These are phyloP conservation scores for Lepraria neglecta DNA, from an alignment of 495 filamentous ascomycete species.

Conservation along the genomic window DNA sequence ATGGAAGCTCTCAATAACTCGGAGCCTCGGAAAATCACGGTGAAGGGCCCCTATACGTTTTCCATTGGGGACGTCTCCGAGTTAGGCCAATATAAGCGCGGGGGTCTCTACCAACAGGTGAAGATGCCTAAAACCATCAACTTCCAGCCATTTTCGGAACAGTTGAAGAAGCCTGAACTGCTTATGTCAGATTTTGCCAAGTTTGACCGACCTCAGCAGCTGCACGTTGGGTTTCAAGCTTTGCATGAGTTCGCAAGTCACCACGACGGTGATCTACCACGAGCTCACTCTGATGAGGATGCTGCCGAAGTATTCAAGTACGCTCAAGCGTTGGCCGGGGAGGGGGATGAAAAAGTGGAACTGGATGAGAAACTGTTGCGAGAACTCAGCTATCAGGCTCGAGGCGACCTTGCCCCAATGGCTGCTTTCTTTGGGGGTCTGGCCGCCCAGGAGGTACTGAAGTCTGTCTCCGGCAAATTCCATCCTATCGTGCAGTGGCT, in stretches of 20 bases:
- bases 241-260: constrained; percentile 73
- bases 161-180: constrained; percentile 80
- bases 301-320: constrained; percentile 68
- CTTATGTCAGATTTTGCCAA: constrained; percentile 95
- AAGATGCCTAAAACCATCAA: constrained; percentile 96
- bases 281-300: constrained; percentile 77
- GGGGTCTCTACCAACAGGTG: constrained; percentile 87
- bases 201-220: constrained; percentile 84
- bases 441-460: constrained; percentile 91
- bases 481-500: constrained; percentile 85
- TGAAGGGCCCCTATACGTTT: constrained; percentile 95
- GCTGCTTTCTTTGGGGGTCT: constrained; percentile 94
- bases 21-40: constrained; percentile 79
- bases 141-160: constrained; percentile 69
- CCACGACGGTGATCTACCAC: constrained; percentile 63
- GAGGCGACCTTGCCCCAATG: constrained; percentile 83
- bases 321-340: constrained; percentile 59
- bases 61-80: constrained; percentile 89
- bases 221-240: constrained; percentile 90
- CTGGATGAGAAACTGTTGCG: constrained; percentile 87
- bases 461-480: constrained; percentile 97
- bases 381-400: constrained; percentile 94
- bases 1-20: constrained; percentile 84
- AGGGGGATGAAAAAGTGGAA: constrained; percentile 66
- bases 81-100: constrained; percentile 75